Evolutionary conservation across 805 yeast species (phyloP), one percentile per base, ranked within the genome.

Genomic region (Kregervanrija fluxuum): DNA sequence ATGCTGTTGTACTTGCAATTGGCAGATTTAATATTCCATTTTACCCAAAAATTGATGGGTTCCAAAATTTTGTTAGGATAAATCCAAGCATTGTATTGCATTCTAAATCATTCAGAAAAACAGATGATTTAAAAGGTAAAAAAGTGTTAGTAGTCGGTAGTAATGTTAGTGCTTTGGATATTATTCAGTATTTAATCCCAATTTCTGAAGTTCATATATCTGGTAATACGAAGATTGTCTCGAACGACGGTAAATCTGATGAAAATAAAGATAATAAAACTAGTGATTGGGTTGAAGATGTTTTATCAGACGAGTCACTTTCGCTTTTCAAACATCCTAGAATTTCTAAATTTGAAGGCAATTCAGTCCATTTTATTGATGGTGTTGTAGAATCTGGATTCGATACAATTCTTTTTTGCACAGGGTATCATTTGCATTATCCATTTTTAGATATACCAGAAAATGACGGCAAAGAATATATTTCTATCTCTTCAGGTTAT

Each of bases 141-240:
- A 61, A 54, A 12, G 66, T 67, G 5, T 38, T 60, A 11, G 36
- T 60, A 11, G 55, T 61, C 13, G 65, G 62, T 13, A 45, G 77
- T 49, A 75, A 79, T 14, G 77, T 88, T 4, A 77, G 85, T 45
- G 93, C 88, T 9, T 72, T 77, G 13, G 95, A 86, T 54, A 51
- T 74, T 5, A 54, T 70, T 11, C 77, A 73, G 52, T 73, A 73
- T 46, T 52, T 65, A 12, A 43, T 60, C 30, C 59, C 71, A 11
- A 42, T 34, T 13, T 48, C 52, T 33, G 56, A 47, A 35, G 39
- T 38, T n/a, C 40, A 42, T 15, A 31, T 43, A 30, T 37, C 48
- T 16, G 12, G 14, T 30, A 38, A 39, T 14, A 11, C 22, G 9
- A 30, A 9, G 5, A 37, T 14, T n/a, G 13, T 22, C 28, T 22